Evolutionary conservation across 441 rosid species (phyloP), one percentile per base, ranked within the genome.

Genomic region (Euphorbia celastroides): DNA sequence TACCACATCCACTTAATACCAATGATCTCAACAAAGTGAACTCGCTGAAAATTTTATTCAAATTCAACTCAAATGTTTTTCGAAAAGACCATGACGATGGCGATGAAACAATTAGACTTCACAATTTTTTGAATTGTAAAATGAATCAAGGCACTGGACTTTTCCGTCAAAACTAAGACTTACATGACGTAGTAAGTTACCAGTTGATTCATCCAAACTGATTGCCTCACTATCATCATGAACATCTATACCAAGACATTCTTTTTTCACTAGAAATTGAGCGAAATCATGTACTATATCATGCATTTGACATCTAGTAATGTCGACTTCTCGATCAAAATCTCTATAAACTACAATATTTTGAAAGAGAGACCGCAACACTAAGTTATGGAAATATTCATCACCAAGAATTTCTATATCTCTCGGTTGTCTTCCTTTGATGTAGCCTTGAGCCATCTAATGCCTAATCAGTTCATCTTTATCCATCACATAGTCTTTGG

Each of bases 271-370:
- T 17, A 36, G 64, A 19, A 10, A 46, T 17, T 16, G 13, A 31
- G 62, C 62, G n/a, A 58, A 58, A 59, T 68, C 71, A 17, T 68
- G 58, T 46, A 68, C 50, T 0, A 67, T 19, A 0, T 68, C 71
- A 68, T 68, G 71, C 71, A 68, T 68, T 38, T 60, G 59, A 32
- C 55, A 68, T 0, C 0, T 22, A 20, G 6, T 19, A 11, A 0
- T 12, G 1, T 0, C 7, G 8, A 9, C 11, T 2, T 22, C 0
- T n/a, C n/a, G n/a, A 0, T 2, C 0, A 2, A 0, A 1, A 1
- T 0, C 14, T n/a, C 20, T 23, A 0, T 30, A 3, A 0, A 5
- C 5, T 7, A 0, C 38, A 38, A 48, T 19, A 32, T 60, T 48
- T 31, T 68, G 71, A 0, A 68, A 59, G 27, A 68, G 26, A 60